Evolutionary conservation across 306 rosid genomes (phyloP).

Genomic region (Glycine latifolia): DNA sequence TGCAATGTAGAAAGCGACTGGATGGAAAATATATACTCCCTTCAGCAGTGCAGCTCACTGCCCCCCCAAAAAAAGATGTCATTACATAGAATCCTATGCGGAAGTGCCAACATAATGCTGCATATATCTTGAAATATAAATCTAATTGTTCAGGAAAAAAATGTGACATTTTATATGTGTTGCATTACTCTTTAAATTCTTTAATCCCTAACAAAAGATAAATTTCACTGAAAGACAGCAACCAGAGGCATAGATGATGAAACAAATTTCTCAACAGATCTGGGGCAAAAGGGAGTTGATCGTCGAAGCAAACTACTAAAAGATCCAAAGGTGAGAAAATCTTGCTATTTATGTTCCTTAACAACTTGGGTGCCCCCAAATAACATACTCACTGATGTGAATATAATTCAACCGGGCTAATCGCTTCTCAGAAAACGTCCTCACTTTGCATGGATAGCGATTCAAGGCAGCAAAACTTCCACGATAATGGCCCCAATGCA

Average conservation of each 20-base stretch:
- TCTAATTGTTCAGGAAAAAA: background rate
- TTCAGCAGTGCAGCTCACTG: too few species aligned
- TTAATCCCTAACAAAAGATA: conserved; percentile 9
- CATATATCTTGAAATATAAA: conserved; percentile 30
- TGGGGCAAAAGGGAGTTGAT: conserved; percentile 28
- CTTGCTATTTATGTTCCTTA: conserved; percentile 43
- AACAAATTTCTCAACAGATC: background rate
- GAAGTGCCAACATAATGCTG: background rate
- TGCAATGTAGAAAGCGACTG: too few species aligned
- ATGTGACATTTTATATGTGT: conserved; percentile 5
- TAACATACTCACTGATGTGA: conserved; percentile 43
- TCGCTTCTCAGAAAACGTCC: conserved; percentile 52
- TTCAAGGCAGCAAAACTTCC: conserved; percentile 52
- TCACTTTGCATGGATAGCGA: conserved; percentile 50
- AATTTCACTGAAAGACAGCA: conserved; percentile 32
- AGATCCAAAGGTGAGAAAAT: conserved; percentile 45
- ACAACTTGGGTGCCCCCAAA: conserved; percentile 54
- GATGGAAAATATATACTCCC: too few species aligned
- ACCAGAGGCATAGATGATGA: conserved; percentile 37
- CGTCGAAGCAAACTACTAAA: conserved; percentile 46
- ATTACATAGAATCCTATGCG: background rate
- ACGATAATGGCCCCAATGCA: conserved; percentile 46
- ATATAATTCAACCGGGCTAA: conserved; percentile 52
- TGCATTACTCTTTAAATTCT: conserved; percentile 9
- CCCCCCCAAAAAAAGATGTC: too few species aligned